A percentile compares a stretch with the other conserved stretches of the same genome.
phyloP scores from a whole-genome alignment of 73 alveolate species.

The Breviolum minutum region DNA sequence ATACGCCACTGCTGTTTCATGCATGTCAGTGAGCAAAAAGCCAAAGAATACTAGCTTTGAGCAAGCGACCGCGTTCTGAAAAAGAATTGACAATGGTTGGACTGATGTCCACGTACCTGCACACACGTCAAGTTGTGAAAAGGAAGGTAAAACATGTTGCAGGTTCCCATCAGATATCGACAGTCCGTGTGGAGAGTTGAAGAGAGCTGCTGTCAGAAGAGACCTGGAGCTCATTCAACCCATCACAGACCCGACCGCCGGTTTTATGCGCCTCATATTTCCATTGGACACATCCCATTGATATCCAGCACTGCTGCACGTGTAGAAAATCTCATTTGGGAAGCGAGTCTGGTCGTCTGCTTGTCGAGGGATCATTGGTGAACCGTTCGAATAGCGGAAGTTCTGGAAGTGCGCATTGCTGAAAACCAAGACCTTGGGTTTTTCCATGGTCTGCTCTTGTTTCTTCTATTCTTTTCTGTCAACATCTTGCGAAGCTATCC shows the following conservation, averaged over 20 bases:
- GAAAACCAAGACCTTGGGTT: conserved; percentile 22
- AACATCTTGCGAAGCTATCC: too few relatives aligned
- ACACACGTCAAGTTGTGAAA: not conserved
- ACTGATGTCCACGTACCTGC: conserved; percentile 85
- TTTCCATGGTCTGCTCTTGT: not conserved
- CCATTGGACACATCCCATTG: conserved; percentile 25
- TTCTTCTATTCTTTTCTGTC: too few relatives aligned
- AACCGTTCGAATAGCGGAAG: conserved; percentile 69
- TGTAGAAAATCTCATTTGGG: conserved; percentile 23
- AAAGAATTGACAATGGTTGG: conserved; percentile 53
- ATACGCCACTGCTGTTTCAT: too few relatives aligned
- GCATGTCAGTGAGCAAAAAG: too few relatives aligned
- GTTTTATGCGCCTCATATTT: not conserved
- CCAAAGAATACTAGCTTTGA: not conserved
- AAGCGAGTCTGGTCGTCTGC: not conserved
- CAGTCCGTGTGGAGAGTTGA: too few relatives aligned
- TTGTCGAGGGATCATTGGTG: conserved; percentile 60
- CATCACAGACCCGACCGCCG: not conserved
- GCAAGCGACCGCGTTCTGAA: conserved; percentile 47
- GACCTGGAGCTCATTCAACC: not conserved
- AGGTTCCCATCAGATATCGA: too few relatives aligned
- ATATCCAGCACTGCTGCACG: conserved; percentile 44
- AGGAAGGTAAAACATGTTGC: not conserved
- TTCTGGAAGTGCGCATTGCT: conserved; percentile 83
- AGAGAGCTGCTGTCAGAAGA: not conserved